phyloP scores from a whole-genome alignment of 1,284 basidiomycete genomes.

The Jaminaea rosea region DNA sequence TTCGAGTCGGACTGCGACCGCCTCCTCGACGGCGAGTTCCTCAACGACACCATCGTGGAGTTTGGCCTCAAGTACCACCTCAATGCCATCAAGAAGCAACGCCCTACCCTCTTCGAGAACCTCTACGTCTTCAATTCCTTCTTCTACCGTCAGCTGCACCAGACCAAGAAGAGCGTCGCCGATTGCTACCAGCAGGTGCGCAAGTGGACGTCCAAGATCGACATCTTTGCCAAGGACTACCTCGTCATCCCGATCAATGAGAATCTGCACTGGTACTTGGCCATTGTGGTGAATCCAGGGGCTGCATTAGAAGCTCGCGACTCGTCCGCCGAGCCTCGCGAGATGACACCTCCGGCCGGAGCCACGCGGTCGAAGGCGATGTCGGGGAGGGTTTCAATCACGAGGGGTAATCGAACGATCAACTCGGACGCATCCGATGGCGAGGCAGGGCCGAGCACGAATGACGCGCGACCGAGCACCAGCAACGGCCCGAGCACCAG shows the following conservation, averaged over 20 bases:
- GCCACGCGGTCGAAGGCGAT: background rate
- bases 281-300: slow-evolving; percentile 78
- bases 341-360: no score
- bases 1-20: slow-evolving; percentile 21
- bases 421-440: no score
- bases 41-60: slow-evolving; percentile 93
- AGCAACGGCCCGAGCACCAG: background rate
- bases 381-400: background rate
- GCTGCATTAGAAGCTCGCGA: slow-evolving; percentile 2
- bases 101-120: slow-evolving; percentile 61
- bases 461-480: background rate
- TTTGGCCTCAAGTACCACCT: slow-evolving; percentile 74
- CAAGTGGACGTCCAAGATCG: slow-evolving; percentile 83
- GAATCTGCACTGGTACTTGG: slow-evolving; percentile 92
- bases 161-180: slow-evolving; percentile 42
- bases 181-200: slow-evolving; percentile 71
- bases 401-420: background rate
- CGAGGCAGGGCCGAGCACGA: no score
- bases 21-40: slow-evolving; percentile 30
- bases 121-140: slow-evolving; percentile 92
- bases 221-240: slow-evolving; percentile 83
- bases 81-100: slow-evolving; percentile 27
- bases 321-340: no score
- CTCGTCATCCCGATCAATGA: slow-evolving; percentile 95
- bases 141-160: slow-evolving; percentile 88